A percentile compares a stretch with the other conserved stretches of the same genome.
phyloP scores from a whole-genome alignment of 2,329 filamentous ascomycete genomes.

The Curvularia spicifera region DNA sequence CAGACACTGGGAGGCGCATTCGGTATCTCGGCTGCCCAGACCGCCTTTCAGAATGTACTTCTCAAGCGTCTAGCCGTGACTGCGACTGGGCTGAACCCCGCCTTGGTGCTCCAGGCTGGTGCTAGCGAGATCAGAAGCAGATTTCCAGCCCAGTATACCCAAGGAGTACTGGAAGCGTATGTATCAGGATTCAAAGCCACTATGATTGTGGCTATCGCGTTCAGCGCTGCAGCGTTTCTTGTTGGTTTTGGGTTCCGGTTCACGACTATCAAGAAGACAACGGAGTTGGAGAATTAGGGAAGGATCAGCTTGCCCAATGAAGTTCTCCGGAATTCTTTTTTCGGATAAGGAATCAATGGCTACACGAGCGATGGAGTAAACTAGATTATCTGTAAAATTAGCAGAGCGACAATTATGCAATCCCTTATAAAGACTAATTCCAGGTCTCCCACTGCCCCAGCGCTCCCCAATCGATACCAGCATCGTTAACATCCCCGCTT shows the following conservation, averaged over 20 bases:
- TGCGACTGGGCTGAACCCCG: slow-evolving; percentile 33
- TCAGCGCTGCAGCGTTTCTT: slow-evolving; percentile 7
- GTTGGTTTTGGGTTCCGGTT: slow-evolving; percentile 1
- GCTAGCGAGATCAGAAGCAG: slow-evolving; percentile 29
- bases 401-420: background rate
- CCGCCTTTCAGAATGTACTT: slow-evolving; percentile 51
- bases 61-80: slow-evolving; percentile 36
- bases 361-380: background rate
- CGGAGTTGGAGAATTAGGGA: background rate
- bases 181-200: slow-evolving; percentile 3
- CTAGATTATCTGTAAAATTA: slow-evolving; percentile 9
- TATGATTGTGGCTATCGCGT: slow-evolving; percentile 5
- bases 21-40: slow-evolving; percentile 50
- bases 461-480: slow-evolving; percentile 33
- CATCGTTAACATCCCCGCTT: slow-evolving; percentile 14
- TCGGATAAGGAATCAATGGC: background rate
- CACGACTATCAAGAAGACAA: slow-evolving; percentile 6
- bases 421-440: slow-evolving; percentile 4
- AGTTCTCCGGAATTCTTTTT: background rate
- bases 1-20: slow-evolving; percentile 52
- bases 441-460: slow-evolving; percentile 38
- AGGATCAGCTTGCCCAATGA: background rate
- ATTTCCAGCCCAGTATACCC: background rate
- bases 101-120: slow-evolving; percentile 46
- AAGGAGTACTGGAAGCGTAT: slow-evolving; percentile 8